A percentile compares a stretch with the other conserved stretches of the same genome.
phyloP scores from a whole-genome alignment of 345 rosid species.

The Punica granatum region DNA sequence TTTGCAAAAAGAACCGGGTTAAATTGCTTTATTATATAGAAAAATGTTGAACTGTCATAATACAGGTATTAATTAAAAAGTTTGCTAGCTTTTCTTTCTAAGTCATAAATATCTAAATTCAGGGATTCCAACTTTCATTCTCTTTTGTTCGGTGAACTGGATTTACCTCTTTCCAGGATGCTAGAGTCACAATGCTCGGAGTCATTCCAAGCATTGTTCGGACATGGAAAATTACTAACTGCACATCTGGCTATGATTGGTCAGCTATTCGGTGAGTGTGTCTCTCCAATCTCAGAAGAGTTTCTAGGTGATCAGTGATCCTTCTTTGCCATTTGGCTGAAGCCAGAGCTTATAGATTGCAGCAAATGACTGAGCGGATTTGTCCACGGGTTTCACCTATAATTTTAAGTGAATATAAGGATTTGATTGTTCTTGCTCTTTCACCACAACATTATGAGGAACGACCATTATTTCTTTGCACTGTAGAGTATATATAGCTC shows the following conservation, averaged over 20 bases:
- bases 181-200: conserved; percentile 87
- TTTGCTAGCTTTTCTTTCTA: background rate
- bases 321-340: background rate
- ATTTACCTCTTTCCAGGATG: conserved; percentile 50
- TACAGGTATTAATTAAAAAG: background rate
- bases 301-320: background rate
- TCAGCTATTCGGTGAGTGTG: conserved; percentile 76
- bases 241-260: conserved; percentile 77
- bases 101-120: background rate
- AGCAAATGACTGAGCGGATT: background rate
- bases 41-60: background rate
- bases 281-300: background rate
- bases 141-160: background rate
- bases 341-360: background rate
- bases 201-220: conserved; percentile 96
- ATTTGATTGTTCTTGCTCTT: background rate
- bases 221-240: conserved; percentile 68
- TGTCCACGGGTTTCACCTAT: background rate
- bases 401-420: background rate
- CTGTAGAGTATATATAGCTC: background rate
- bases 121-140: background rate
- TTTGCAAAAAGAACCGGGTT: background rate
- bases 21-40: background rate
- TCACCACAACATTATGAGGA: background rate
- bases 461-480: background rate